Conservation (phyloP, 2,329 filamentous ascomycete genomes). For the Mycosphaerelloides madeirae region DNA sequence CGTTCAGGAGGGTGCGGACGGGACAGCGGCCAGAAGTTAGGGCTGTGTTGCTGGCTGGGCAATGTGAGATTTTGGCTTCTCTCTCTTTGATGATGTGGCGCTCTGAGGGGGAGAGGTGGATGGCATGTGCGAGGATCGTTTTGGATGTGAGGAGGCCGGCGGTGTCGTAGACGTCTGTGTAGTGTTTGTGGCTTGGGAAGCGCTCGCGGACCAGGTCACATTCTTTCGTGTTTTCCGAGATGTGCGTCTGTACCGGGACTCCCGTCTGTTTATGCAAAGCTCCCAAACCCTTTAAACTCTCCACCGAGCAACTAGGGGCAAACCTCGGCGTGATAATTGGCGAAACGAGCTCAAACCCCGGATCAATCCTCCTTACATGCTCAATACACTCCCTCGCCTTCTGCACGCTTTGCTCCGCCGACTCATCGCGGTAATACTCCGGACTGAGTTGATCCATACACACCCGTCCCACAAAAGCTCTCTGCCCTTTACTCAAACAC, state of each 20-base stretch:
- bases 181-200: conserved; percentile 62
- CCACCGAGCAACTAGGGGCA: conserved; percentile 51
- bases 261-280: conserved; percentile 57
- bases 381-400: conserved; percentile 38
- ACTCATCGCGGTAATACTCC: conserved; percentile 72
- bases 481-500: conserved; percentile 73
- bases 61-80: conserved; percentile 70
- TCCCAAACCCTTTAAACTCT: conserved; percentile 60
- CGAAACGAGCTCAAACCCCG: conserved; percentile 58
- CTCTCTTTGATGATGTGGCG: conserved; percentile 57
- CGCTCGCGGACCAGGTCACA: conserved; percentile 63
- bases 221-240: conserved; percentile 77
- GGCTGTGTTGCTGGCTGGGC: conserved; percentile 79
- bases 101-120: conserved; percentile 69
- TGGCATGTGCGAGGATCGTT: conserved; percentile 80
- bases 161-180: conserved; percentile 74
- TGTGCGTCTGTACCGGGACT: conserved; percentile 79
- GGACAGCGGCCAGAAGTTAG: conserved; percentile 74
- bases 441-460: conserved; percentile 83
- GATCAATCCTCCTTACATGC: conserved; percentile 65
- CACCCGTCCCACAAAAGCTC: conserved; percentile 87
- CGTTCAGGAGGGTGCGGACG: conserved; percentile 68
- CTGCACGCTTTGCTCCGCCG: conserved; percentile 55
- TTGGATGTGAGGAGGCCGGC: conserved; percentile 63
- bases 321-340: conserved; percentile 74